These are phyloP conservation scores for Stevia rebaudiana DNA, from an alignment of 140 eudicot species.

Conservation along the genomic window DNA sequence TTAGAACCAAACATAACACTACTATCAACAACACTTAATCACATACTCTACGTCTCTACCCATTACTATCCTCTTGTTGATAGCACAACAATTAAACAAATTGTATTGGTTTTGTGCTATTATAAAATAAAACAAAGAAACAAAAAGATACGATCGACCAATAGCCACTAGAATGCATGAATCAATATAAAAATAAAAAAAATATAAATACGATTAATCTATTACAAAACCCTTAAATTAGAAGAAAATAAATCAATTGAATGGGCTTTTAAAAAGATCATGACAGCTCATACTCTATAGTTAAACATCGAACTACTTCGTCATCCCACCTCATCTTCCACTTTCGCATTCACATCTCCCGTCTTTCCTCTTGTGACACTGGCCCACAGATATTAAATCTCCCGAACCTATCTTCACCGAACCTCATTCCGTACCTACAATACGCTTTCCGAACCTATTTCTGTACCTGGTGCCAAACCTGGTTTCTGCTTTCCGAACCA, in stretches of 20 bases:
- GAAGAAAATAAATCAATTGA: neutral
- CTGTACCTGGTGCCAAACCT: neutral
- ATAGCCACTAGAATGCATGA: no score
- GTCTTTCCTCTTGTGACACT: slow-evolving; percentile 10
- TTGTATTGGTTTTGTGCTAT: no score
- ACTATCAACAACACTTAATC: no score
- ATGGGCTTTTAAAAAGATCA: neutral
- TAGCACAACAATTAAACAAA: no score
- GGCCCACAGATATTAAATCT: slow-evolving; percentile 21
- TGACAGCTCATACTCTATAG: slow-evolving; percentile 2
- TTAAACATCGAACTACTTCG: slow-evolving; percentile 11
- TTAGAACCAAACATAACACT: no score
- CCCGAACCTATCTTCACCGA: neutral
- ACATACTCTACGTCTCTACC: no score
- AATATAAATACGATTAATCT: neutral
- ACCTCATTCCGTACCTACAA: slow-evolving; percentile 11
- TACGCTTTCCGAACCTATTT: neutral
- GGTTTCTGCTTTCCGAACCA: slow-evolving; percentile 22
- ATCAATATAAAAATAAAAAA: no score
- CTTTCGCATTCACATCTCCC: slow-evolving; percentile 15
- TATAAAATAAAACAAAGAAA: no score
- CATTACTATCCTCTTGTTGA: no score
- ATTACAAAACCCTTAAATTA: neutral
- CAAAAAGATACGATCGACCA: no score
- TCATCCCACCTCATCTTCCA: slow-evolving; percentile 30